Base-by-base conservation (phyloP, 345 rosid species). In the Citrus unshiu region DNA sequence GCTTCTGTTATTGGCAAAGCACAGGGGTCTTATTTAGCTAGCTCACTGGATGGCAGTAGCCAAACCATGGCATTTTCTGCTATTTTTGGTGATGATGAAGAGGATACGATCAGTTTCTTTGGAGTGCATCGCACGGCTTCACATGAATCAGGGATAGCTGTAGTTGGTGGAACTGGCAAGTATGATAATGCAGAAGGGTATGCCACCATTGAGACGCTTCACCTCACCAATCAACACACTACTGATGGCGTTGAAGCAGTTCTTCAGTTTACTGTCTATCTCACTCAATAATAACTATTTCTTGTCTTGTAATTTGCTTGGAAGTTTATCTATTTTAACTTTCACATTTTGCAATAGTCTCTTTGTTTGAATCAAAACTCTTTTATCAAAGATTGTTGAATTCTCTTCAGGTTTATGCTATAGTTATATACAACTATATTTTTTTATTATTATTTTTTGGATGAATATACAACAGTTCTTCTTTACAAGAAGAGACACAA, bases 121-220 rank as follows among this genome's bases (percentile, higher is more conserved):
- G 93, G 95, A 63, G 89, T 90, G 9, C 93, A 91, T 63, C 77
- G 92, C 68, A 84, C 90, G 2, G 89, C 86, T 6, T 75, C 89
- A 5, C 71, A 43, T 2, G 84, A 69, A 21, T 89, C 91, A 6
- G 84, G 51, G 63, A 67, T 89, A n/a, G 93, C 89, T 10, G 67
- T 91, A 25, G 81, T 87, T 12, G 93, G 91, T 22, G 93, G 92
- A 32, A 91, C 88, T 0, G 91, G 89, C 16, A 82, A 85, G 79
- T 87, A 88, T 49, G 88, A 78, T 78, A 75, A 84, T 29, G 90
- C 88, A 9, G 73, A 78, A 73, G 95, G 90, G 76, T 83, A 86
- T 78, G 90, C 89, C 2, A 46, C 73, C 2, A 80, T 91, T 40
- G 85, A 80, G 80, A 86, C 85, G 2, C 75, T 91, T 29, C 91